Conservation (phyloP, 352 stramenopile genomes). For the Globisporangium middletonii region DNA sequence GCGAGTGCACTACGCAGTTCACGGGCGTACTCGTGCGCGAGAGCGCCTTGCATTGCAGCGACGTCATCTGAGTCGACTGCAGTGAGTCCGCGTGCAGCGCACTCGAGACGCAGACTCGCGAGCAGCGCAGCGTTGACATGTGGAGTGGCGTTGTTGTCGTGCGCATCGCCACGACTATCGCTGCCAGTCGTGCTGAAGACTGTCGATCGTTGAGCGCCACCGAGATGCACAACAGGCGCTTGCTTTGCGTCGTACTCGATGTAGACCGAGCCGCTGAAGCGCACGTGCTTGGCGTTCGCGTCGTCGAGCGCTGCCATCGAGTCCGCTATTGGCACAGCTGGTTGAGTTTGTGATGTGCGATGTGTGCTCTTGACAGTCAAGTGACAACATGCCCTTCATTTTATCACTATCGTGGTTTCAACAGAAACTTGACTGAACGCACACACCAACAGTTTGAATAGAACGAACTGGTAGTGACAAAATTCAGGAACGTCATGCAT, state of each 20-base stretch:
- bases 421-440: too few relatives aligned
- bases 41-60: slow-evolving; percentile 6
- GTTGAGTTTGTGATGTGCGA: too few relatives aligned
- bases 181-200: too few relatives aligned
- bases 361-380: too few relatives aligned
- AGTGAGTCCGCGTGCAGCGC: slow-evolving; percentile 28
- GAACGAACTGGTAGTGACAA: too few relatives aligned
- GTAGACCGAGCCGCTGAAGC: slow-evolving; percentile 45
- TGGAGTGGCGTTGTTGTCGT: neutral
- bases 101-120: slow-evolving; percentile 32
- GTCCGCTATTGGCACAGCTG: too few relatives aligned
- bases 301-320: neutral
- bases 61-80: slow-evolving; percentile 2
- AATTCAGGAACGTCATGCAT: too few relatives aligned
- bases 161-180: too few relatives aligned
- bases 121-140: neutral
- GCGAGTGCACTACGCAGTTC: slow-evolving; percentile 30
- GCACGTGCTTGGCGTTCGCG: slow-evolving; percentile 20
- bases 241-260: slow-evolving; percentile 53
- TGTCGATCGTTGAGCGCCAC: slow-evolving; percentile 11
- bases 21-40: slow-evolving; percentile 20
- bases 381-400: too few relatives aligned
- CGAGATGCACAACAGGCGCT: slow-evolving; percentile 34
- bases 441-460: too few relatives aligned
- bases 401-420: too few relatives aligned